Percentiles rank a stretch among this genome's conserved stretches.
Evolutionary conservation across 176 grass and related monocot species (phyloP).

Genomic region (Saccharum spontaneum): DNA sequence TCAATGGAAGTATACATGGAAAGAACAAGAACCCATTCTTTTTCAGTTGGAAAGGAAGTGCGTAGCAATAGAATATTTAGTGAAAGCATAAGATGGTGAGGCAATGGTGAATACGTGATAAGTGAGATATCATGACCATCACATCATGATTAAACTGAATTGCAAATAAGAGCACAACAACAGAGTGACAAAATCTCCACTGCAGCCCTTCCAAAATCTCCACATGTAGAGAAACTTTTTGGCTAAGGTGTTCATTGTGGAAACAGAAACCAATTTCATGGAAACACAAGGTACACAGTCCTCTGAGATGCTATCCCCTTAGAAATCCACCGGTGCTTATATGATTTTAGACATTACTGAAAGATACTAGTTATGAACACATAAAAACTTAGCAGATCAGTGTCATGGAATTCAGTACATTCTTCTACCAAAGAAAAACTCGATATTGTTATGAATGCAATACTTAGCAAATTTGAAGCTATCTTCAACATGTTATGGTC

Average conservation of each 20-base stretch:
- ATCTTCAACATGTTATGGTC: not conserved
- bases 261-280: slow-evolving; percentile 6
- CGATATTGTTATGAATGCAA: not conserved
- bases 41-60: slow-evolving; percentile 21
- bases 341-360: not conserved
- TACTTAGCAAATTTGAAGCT: not conserved
- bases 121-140: not conserved
- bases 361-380: not conserved
- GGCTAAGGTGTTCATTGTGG: not conserved
- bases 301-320: not conserved
- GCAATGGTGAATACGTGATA: not conserved
- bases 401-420: slow-evolving; percentile 7
- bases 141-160: not conserved
- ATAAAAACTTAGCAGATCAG: not conserved
- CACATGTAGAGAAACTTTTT: slow-evolving; percentile 13
- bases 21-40: slow-evolving; percentile 34
- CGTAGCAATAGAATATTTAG: slow-evolving; percentile 24
- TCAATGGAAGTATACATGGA: slow-evolving; percentile 1
- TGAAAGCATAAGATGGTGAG: slow-evolving; percentile 25
- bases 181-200: slow-evolving; percentile 1
- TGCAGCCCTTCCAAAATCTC: not conserved
- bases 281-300: not conserved
- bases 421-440: not conserved
- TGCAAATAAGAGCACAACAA: not conserved
- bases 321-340: not conserved